Evolutionary conservation across 108 stramenopile genomes (phyloP).

Genomic region (Cyclotella atomus): DNA sequence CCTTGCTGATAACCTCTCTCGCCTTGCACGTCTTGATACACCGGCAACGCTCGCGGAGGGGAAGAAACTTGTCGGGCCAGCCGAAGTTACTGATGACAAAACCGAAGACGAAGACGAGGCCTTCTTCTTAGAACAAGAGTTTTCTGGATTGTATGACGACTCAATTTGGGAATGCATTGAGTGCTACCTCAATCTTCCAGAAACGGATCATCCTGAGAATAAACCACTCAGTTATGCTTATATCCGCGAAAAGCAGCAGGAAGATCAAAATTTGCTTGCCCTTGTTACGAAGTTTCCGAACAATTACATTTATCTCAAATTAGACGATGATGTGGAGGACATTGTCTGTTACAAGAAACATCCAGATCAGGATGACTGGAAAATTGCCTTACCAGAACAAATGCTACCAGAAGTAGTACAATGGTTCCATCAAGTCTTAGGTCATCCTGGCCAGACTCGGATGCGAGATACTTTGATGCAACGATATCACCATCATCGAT

Average conservation of each 20-base stretch:
- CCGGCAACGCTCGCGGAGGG: conserved; percentile 10
- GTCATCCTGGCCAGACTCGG: conserved; percentile 2
- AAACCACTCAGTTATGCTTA: background rate
- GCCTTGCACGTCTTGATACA: background rate
- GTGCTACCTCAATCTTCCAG: conserved; percentile 13
- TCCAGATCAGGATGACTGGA: conserved; percentile 13
- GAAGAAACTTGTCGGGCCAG: conserved; percentile 16
- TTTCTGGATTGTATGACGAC: background rate
- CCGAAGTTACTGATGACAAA: background rate
- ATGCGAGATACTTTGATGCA: background rate
- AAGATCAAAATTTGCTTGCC: conserved; percentile 25
- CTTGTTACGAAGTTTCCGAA: background rate
- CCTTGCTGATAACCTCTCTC: conserved; percentile 17
- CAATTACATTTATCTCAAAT: background rate
- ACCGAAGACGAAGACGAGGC: background rate
- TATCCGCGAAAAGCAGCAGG: background rate
- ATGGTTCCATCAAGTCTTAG: conserved; percentile 8
- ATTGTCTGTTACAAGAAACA: conserved; percentile 20
- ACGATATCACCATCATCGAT: conserved; percentile 13
- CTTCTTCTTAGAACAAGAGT: conserved; percentile 6
- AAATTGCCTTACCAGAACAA: conserved; percentile 8
- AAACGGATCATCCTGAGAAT: background rate
- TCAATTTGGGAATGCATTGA: background rate
- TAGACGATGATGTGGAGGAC: conserved; percentile 5
- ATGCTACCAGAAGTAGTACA: background rate